Base-by-base conservation (phyloP, 176 grass and related monocot species). In the Poa annua region DNA sequence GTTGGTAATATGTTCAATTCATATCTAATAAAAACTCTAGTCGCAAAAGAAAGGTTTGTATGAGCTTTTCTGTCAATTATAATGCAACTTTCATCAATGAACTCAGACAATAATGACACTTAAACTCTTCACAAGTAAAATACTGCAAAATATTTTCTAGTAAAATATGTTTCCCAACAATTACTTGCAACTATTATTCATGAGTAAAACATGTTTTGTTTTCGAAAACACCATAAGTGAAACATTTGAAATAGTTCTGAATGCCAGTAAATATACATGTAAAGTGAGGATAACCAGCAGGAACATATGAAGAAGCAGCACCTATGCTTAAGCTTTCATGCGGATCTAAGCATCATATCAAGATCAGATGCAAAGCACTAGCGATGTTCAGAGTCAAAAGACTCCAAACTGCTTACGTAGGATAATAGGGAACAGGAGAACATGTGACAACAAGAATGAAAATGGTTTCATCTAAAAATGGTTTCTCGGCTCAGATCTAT, bases 401-500 rank as follows among this genome's bases (percentile, higher is more conserved):
- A 80, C 11, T 51, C 63, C 4, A 16, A 57, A 49, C 64, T 24
- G 2, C 34, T 71, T 57, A 20, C 24, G 21, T 57, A 11, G 65
- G 71, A 64, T 75, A 75, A 25, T 24, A 64, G 61, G 45, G 71
- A 76, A 76, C 70, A 11, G 15, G 12, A 11, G 24, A 56, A 56
- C 26, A 50, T 83, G 69, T 49, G 41, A 35, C 24, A 74, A 32
- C 19, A 36, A 66, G 29, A 51, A 52, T 32, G 61, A 67, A 66
- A 75, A 75, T 20, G 32, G 44, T 74, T 74, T 33, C 25, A 11
- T 51, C 45, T 11, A 74, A 52, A 66, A 66, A 50, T 25, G 33
- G 14, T 64, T 75, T 64, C 71, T 38, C 3, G 22, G 69, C 81
- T 83, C 68, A 74, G 69, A 83, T 74, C 55, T 73, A 83, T 48